Percentiles rank a stretch among this genome's conserved stretches.
phyloP scores from a whole-genome alignment of 768 basidiomycete genomes.

The Pleurotus pulmonarius region DNA sequence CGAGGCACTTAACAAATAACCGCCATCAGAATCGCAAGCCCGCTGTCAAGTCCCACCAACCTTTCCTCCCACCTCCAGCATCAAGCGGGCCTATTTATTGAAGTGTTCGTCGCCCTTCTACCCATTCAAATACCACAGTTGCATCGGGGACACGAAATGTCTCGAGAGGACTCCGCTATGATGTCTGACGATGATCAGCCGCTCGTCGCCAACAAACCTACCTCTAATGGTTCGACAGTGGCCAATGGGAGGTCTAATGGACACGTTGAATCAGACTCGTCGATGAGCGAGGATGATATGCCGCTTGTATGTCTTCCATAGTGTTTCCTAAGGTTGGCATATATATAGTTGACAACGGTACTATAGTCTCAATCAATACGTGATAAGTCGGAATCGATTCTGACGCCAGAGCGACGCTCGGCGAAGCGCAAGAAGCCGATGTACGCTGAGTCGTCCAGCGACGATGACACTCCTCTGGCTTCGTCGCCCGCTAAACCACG shows the following conservation, averaged over 20 bases:
- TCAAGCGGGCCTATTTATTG: conserved; percentile 21
- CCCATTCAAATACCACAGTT: conserved; percentile 9
- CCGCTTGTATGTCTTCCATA: conserved; percentile 53
- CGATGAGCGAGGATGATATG: conserved; percentile 67
- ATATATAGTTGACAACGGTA: neutral
- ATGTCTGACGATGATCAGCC: conserved; percentile 60
- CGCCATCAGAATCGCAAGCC: conserved; percentile 31
- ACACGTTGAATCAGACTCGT: conserved; percentile 31
- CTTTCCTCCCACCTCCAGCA: conserved; percentile 13
- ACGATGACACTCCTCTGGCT: conserved; percentile 70
- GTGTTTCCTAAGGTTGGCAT: neutral
- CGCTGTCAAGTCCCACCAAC: conserved; percentile 24
- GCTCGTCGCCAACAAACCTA: conserved; percentile 36
- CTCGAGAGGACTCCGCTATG: conserved; percentile 41
- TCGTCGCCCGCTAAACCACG: conserved; percentile 64
- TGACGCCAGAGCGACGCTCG: conserved; percentile 26
- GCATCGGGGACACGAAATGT: conserved; percentile 27
- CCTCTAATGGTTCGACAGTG: conserved; percentile 36
- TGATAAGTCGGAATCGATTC: conserved; percentile 37
- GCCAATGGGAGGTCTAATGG: conserved; percentile 44
- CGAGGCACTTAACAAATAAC: conserved; percentile 37
- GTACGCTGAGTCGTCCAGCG: conserved; percentile 58
- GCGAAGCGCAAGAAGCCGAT: conserved; percentile 61
- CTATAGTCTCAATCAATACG: conserved; percentile 53
- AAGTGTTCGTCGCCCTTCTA: conserved; percentile 20